phyloP scores from a whole-genome alignment of 305 asterid genomes.

The Fraxinus greggii region DNA sequence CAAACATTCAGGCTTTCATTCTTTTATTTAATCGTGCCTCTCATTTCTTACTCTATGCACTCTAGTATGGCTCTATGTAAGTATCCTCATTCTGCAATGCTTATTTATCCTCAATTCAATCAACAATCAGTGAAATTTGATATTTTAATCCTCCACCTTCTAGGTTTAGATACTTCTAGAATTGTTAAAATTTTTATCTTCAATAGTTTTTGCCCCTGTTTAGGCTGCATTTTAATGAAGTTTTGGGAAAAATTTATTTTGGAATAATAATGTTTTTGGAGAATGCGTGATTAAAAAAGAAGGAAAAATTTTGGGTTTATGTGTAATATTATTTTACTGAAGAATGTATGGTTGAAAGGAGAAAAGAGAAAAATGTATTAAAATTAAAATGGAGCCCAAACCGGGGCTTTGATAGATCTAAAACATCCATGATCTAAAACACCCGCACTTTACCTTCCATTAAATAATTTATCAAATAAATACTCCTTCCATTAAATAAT shows the following conservation, averaged over 20 bases:
- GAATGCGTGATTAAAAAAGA: background rate
- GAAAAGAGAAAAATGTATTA: background rate
- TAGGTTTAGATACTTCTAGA: background rate
- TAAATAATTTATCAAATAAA: background rate
- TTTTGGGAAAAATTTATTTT: background rate
- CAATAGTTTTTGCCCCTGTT: background rate
- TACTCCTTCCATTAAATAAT: background rate
- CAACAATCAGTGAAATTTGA: background rate
- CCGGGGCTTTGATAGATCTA: background rate
- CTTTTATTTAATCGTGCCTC: background rate
- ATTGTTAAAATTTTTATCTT: background rate
- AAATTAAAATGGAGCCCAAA: background rate
- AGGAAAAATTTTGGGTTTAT: background rate
- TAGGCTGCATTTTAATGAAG: background rate
- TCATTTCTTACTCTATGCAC: background rate
- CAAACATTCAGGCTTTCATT: background rate
- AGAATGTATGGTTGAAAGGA: background rate
- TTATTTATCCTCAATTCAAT: background rate
- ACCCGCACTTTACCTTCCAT: background rate
- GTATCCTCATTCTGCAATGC: background rate
- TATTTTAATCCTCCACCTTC: background rate
- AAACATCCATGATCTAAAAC: background rate
- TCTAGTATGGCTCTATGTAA: background rate
- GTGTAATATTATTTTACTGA: no score
- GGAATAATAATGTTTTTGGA: background rate